Evolutionary conservation across 1,139 yeast genomes (phyloP), one percentile per base, ranked within the genome.

Genomic region (Pichia sp.): DNA sequence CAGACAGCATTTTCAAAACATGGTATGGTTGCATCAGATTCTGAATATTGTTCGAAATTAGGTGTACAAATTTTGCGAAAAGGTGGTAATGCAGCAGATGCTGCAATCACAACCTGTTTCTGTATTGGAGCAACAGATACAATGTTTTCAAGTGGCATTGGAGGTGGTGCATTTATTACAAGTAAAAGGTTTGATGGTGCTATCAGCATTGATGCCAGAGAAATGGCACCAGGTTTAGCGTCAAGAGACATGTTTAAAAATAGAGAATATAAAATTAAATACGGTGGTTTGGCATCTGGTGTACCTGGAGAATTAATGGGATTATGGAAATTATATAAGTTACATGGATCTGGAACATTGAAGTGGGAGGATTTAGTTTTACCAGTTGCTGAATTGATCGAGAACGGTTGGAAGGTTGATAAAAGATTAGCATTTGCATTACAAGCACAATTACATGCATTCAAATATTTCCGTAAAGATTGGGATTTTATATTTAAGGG

Each of bases 291-390:
- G 28, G 89, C 96, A 0, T 81, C 83, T 19, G 98, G 82, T 1
- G 79, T 86, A 13, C 99, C 98, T 0, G 98, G 98, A 10, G 98
- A 93, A 65, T 64, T 93, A 47, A 83, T 83, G 54, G 98, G 98
- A 0, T 71, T 90, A 28, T 81, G 85, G 62, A 78, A 75, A 47
- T 72, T 95, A 36, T 81, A 70, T 66, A 62, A 67, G 28, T 58
- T 66, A 14, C 93, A 84, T 61, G 89, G 95, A 0, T 82, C 89
- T 16, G 95, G 95, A 0, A 74, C 73, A 10, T 66, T 88, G 16
- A 61, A 75, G 1, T 93, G 98, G 97, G 64, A 66, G n/a, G 81
- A 87, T 29, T 71, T 91, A 53, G 67, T 93, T 25, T 73, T 76
- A 58, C 98, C 98, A 0, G 95, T 90, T 1, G 79, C 84, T 6